phyloP scores from a whole-genome alignment of 1,284 basidiomycete species.

The Ganoderma meredithae region DNA sequence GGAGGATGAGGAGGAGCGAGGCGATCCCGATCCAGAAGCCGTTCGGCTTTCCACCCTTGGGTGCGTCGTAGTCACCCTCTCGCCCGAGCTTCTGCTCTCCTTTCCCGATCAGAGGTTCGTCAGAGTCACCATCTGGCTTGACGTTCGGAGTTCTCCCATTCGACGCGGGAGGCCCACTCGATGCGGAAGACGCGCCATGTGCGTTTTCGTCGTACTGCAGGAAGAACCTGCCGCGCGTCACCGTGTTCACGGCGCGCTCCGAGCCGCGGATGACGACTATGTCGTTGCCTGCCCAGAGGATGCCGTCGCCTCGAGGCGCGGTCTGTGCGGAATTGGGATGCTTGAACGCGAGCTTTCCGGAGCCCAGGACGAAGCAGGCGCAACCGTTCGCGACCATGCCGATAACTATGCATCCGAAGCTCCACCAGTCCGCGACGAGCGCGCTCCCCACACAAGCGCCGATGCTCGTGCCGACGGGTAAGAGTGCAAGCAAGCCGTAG shows the following conservation, averaged over 20 bases:
- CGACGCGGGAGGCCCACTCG: too few species aligned
- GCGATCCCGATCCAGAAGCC: conserved; percentile 16
- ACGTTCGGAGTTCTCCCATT: too few species aligned
- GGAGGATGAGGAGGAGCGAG: conserved; percentile 27
- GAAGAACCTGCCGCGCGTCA: conserved; percentile 29
- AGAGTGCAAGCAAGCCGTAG: background rate
- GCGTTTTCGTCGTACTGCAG: conserved; percentile 10
- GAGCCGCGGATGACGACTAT: conserved; percentile 27
- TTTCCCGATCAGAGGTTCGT: background rate
- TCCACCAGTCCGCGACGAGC: conserved; percentile 22
- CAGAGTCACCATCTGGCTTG: background rate
- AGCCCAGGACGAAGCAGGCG: conserved; percentile 28
- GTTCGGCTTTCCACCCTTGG: background rate
- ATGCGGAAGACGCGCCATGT: too few species aligned
- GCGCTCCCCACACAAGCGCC: conserved; percentile 19
- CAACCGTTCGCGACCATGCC: conserved; percentile 27
- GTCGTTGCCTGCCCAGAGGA: conserved; percentile 16
- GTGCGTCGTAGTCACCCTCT: background rate
- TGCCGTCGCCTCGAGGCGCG: conserved; percentile 29
- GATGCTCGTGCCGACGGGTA: background rate
- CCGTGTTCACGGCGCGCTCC: conserved; percentile 28
- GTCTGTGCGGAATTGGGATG: conserved; percentile 18
- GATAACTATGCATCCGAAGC: conserved; percentile 21
- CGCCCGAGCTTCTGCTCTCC: background rate
- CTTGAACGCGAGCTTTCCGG: conserved; percentile 21